phyloP scores from a whole-genome alignment of 768 basidiomycete genomes.

The Hygrophorus russula region DNA sequence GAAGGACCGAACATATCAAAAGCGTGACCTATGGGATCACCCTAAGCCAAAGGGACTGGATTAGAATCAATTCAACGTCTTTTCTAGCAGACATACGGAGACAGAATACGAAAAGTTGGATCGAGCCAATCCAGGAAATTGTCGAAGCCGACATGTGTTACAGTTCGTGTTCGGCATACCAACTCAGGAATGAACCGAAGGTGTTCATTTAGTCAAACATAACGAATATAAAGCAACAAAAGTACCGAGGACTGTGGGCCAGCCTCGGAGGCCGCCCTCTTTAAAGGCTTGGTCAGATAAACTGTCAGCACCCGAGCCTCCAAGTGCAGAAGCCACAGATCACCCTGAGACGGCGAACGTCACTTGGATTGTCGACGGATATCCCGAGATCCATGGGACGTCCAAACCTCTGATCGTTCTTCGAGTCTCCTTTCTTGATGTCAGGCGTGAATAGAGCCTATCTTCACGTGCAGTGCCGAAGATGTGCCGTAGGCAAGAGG shows the following conservation, averaged over 20 bases:
- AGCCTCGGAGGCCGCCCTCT: slow-evolving; percentile 23
- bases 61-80: not conserved
- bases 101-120: slow-evolving; percentile 60
- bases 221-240: slow-evolving; percentile 56
- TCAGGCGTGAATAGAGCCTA: no score
- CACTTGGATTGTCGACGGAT: no score
- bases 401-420: no score
- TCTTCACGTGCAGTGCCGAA: no score
- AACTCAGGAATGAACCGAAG: slow-evolving; percentile 63
- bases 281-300: no score
- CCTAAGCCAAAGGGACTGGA: slow-evolving; percentile 23
- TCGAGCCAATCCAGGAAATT: slow-evolving; percentile 62
- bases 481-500: no score
- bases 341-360: no score
- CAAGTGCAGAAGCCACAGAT: no score
- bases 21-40: slow-evolving; percentile 45
- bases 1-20: slow-evolving; percentile 55
- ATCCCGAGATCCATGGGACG: no score
- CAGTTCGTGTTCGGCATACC: slow-evolving; percentile 55
- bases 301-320: no score
- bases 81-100: slow-evolving; percentile 33
- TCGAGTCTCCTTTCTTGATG: no score
- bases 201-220: slow-evolving; percentile 65
- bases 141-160: slow-evolving; percentile 34
- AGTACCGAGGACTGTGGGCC: slow-evolving; percentile 49